Base-by-base conservation (phyloP, 2,329 filamentous ascomycete species). In the Pseudogymnoascus sp. region DNA sequence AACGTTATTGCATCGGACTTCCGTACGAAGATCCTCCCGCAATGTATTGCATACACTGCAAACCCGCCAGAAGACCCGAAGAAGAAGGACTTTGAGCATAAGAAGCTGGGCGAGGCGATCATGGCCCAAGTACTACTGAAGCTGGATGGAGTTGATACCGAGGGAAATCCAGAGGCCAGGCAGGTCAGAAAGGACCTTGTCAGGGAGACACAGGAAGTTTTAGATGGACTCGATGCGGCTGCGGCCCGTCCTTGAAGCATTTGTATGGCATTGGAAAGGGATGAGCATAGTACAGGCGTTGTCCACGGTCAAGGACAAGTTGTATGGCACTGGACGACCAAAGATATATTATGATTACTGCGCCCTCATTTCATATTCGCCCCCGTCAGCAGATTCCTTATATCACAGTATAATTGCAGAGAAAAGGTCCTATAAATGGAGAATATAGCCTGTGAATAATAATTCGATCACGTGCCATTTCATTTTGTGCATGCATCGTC, bases 41-140 rank as follows among this genome's bases (percentile, higher is more conserved):
- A 87, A 6, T 90, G 86, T 69, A 75, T 81, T 3, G 76, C 85
- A 23, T 93, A 85, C 72, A 80, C 82, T 19, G 77, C 76, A 5
- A 78, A 80, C 8, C 87, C 90, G 10, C 90, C 90, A 0, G 72
- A 75, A 3, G 88, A 91, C 61, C 71, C 77, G 40, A 86, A 87
- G 74, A 91, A 89, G 79, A 79, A 83, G 60, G 82, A 83, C 13
- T 89, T 91, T 35, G 88, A 93, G 71, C 87, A 93, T 73, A 86
- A 88, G 73, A 87, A 83, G 72, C 74, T 95, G 17, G 87, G 85
- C 3, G 90, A 95, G 78, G 90, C 87, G 4, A 82, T 92, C 40
- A 79, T 95, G 79, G 85, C 87, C 66, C 88, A 92, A 69, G 84
- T 92, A 2, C 71, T 93, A 38, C 76, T 95, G 67, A 93, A 93